These are phyloP conservation scores for Suillus subluteus DNA, from an alignment of 768 basidiomycete genomes.

Conservation along the genomic window DNA sequence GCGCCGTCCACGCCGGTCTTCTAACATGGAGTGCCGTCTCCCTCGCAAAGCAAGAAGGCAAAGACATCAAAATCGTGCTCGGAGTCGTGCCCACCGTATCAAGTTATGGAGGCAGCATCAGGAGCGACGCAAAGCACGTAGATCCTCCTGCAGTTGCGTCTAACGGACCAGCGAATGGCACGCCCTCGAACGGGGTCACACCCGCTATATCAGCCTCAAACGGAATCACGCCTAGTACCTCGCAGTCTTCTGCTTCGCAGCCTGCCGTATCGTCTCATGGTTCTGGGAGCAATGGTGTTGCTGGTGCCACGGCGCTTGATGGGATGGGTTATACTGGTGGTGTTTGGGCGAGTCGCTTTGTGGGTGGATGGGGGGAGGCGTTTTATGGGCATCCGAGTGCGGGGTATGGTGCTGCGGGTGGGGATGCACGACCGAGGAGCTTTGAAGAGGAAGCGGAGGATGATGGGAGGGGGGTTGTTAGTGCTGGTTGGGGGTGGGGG, in stretches of 20 bases:
- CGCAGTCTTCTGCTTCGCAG: conserved; percentile 23
- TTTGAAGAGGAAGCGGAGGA: conserved; percentile 46
- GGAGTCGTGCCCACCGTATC: conserved; percentile 40
- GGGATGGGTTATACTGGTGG: conserved; percentile 32
- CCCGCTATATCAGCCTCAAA: conserved; percentile 14
- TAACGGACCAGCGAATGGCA: conserved; percentile 25
- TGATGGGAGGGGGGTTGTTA: conserved; percentile 64
- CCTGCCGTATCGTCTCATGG: conserved; percentile 26
- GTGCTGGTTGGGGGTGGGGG: conserved; percentile 76
- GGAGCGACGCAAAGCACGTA: conserved; percentile 46
- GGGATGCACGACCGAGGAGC: conserved; percentile 28
- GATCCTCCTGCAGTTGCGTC: conserved; percentile 6
- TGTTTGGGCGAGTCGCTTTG: conserved; percentile 41
- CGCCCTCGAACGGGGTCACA: conserved; percentile 23
- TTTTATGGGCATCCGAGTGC: conserved; percentile 36
- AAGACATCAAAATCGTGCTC: conserved; percentile 46
- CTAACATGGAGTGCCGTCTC: conserved; percentile 46
- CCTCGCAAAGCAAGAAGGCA: conserved; percentile 40
- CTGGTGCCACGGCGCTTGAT: conserved; percentile 30
- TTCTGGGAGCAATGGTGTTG: conserved; percentile 19
- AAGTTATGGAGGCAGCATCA: conserved; percentile 50
- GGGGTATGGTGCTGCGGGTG: conserved; percentile 24
- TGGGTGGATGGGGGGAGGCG: conserved; percentile 45
- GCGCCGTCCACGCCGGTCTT: conserved; percentile 67
- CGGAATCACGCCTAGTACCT: conserved; percentile 25